A percentile compares a stretch with the other conserved stretches of the same genome.
Evolutionary conservation across 1,284 basidiomycete genomes (phyloP).

Genomic region (Ceratobasidium sp.): DNA sequence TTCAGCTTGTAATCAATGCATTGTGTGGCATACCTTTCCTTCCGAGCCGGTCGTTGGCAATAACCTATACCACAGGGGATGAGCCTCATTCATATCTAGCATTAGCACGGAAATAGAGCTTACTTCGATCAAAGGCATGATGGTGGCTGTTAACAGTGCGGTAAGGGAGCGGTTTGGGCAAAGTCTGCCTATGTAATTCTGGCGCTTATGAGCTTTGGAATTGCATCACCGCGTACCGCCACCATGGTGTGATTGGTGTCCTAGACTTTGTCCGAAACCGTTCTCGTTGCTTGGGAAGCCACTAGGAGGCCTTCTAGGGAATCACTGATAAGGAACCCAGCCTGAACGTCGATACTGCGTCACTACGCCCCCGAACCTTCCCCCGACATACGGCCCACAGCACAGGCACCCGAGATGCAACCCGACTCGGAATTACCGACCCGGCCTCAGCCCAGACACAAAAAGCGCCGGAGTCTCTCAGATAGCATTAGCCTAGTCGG

Average conservation of each 20-base stretch:
- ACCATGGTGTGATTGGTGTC: too few species aligned
- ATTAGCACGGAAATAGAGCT: slow-evolving; percentile 41
- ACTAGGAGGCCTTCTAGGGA: too few species aligned
- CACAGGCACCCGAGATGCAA: neutral
- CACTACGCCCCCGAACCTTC: too few species aligned
- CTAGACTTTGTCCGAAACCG: too few species aligned
- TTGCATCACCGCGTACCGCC: too few species aligned
- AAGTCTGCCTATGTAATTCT: neutral
- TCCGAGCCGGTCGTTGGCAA: slow-evolving; percentile 95
- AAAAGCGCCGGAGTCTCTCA: slow-evolving; percentile 4
- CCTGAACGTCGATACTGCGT: too few species aligned
- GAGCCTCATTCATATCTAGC: neutral
- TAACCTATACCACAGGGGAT: slow-evolving; percentile 64
- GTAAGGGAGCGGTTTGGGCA: neutral
- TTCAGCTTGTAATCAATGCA: neutral
- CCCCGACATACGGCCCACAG: too few species aligned
- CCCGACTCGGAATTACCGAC: neutral
- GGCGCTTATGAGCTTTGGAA: neutral
- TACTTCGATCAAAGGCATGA: slow-evolving; percentile 67
- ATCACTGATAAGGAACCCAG: too few species aligned
- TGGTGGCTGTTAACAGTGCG: slow-evolving; percentile 6
- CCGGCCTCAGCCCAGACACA: neutral
- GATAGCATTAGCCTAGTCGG: slow-evolving; percentile 27
- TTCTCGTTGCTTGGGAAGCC: too few species aligned
- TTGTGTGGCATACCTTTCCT: slow-evolving; percentile 91